Percentiles rank a stretch among this genome's conserved stretches.
These are phyloP conservation scores for Arthroderma sp. DNA, from an alignment of 2,329 filamentous ascomycete genomes.

Conservation along the genomic window DNA sequence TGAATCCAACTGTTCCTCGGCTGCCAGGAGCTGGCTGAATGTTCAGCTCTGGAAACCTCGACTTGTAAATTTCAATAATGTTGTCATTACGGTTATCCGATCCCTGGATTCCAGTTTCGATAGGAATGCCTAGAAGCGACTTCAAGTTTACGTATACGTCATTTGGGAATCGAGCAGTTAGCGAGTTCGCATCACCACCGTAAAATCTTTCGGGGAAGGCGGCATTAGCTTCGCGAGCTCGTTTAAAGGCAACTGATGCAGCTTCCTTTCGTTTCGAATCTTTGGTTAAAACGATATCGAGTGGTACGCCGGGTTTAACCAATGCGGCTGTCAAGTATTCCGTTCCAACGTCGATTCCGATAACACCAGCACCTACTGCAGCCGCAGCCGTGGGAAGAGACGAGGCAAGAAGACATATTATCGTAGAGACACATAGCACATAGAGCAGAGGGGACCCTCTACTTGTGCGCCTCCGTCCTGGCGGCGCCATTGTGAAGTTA, in stretches of 20 bases:
- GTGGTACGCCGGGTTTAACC: conserved; percentile 90
- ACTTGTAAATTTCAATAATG: conserved; percentile 55
- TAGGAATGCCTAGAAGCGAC: conserved; percentile 63
- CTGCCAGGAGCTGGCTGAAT: conserved; percentile 40
- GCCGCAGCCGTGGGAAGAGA: conserved; percentile 42
- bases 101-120: conserved; percentile 34
- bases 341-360: conserved; percentile 88
- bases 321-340: conserved; percentile 94
- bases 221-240: conserved; percentile 51
- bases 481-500: conserved; percentile 30
- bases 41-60: conserved; percentile 65
- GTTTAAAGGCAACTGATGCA: conserved; percentile 87
- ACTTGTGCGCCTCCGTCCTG: conserved; percentile 29
- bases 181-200: conserved; percentile 77
- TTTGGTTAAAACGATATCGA: conserved; percentile 95
- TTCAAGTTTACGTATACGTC: conserved; percentile 96
- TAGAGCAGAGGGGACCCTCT: conserved; percentile 7
- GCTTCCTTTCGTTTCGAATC: conserved; percentile 94
- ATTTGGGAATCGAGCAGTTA: conserved; percentile 74
- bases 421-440: conserved; percentile 27
- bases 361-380: conserved; percentile 58
- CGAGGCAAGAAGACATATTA: conserved; percentile 39
- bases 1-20: conserved; percentile 65
- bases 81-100: conserved; percentile 25
- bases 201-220: conserved; percentile 80